Percentiles rank a stretch among this genome's conserved stretches.
phyloP scores from a whole-genome alignment of 1,284 basidiomycete species.

The Trichosporon ovoides region DNA sequence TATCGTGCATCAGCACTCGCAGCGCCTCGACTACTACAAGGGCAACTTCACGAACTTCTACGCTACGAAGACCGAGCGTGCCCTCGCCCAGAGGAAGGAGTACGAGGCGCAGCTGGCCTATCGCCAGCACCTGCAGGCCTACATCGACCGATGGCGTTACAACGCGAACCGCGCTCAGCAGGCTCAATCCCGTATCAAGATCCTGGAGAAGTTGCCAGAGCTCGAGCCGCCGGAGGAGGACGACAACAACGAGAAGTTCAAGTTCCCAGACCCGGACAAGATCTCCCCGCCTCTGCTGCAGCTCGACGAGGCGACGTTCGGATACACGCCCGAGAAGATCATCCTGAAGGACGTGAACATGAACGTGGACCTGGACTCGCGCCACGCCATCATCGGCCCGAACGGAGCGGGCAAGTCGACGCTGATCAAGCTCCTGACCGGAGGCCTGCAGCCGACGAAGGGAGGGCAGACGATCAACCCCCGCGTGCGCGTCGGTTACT shows the following conservation, averaged over 20 bases:
- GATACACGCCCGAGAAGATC: conserved; percentile 74
- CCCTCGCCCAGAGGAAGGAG: conserved; percentile 83
- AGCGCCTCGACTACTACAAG: conserved; percentile 80
- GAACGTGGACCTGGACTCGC: conserved; percentile 80
- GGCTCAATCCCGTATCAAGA: conserved; percentile 96
- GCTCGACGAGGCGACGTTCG: conserved; percentile 85
- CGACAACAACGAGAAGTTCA: conserved; percentile 85
- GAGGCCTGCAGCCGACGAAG: conserved; percentile 71
- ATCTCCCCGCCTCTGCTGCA: conserved; percentile 95
- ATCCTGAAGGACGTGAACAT: conserved; percentile 80
- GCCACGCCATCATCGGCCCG: conserved; percentile 82
- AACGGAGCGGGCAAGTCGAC: conserved; percentile 56
- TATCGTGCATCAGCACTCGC: conserved; percentile 95
- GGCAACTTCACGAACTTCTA: conserved; percentile 98
- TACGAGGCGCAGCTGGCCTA: conserved; percentile 95
- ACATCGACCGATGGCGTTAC: conserved; percentile 95
- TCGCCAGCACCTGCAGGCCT: conserved; percentile 85
- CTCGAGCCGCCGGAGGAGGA: conserved; percentile 82
- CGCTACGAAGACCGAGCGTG: conserved; percentile 92
- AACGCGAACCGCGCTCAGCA: conserved; percentile 89
- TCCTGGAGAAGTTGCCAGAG: conserved; percentile 94
- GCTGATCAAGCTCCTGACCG: conserved; percentile 83
- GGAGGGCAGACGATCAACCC: conserved; percentile 89
- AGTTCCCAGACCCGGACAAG: conserved; percentile 90
- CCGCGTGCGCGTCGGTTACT: conserved; percentile 83